Base-by-base conservation (phyloP, 352 stramenopile genomes). In the Halophytophthora polymorphica region DNA sequence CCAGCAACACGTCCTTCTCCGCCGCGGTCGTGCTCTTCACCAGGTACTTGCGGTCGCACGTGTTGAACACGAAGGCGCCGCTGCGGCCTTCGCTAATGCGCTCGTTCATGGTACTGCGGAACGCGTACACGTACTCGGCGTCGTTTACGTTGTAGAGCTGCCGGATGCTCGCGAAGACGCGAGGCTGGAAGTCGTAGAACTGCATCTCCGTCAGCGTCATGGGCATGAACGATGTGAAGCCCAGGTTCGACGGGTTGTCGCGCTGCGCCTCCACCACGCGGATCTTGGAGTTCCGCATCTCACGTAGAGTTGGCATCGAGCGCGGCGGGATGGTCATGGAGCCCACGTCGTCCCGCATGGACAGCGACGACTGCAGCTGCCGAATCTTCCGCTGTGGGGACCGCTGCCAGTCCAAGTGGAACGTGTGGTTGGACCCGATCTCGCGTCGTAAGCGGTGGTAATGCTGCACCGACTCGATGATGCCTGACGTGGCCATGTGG, bases 41-140 rank as follows among this genome's bases (percentile, higher is more conserved):
- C n/a, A 97, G 45, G 54, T 95, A 96, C 56, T 92, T 90, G 35
- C 81, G 76, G 49, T 96, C 86, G 55, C 71, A 88, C 33, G 87
- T 93, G 44, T 88, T 90, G 50, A 97, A 97, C 18, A 97, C 78
- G 42, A 97, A 97, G 12, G 80, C 89, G 10, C 85, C 89, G 42
- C 76, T 93, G 42, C 84, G 68, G 3, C 89, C 89, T 73, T 96
- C 89, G 39, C 79, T 91, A 41, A 97, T 86, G 5, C 86, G 86
- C 49, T 96, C 89, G 56, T 96, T 96, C 23, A 85, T 85, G 8
- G 88, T 96, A 19, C 66, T 55, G 12, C 82, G 73, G 46, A 96
- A 93, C 22, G 79, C 78, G 34, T 78, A 71, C 18, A 88, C 73
- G 52, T 95, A 95, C 57, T 90, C 82, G 10, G 61, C n/a, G 58